Evolutionary conservation across 768 basidiomycete species (phyloP).

Genomic region (Lentinula sp.): DNA sequence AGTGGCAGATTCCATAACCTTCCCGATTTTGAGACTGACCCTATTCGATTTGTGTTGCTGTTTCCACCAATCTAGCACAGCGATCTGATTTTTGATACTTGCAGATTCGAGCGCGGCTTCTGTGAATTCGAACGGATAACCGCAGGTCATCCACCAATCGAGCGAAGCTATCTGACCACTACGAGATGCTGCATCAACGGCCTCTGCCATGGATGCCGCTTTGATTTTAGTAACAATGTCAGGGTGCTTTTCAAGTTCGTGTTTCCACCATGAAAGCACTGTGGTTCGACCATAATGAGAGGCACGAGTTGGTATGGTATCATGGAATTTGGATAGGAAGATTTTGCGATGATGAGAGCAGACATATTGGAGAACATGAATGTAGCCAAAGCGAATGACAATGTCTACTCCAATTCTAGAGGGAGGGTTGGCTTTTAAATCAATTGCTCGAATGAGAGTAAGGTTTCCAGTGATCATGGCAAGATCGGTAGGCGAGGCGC

Average conservation of each 20-base stretch:
- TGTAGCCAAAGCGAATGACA: conserved; percentile 69
- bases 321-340: conserved; percentile 60
- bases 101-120: conserved; percentile 77
- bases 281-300: conserved; percentile 65
- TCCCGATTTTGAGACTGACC: conserved; percentile 72
- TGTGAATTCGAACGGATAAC: conserved; percentile 64
- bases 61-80: conserved; percentile 83
- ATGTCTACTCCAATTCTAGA: conserved; percentile 64
- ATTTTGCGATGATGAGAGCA: conserved; percentile 56
- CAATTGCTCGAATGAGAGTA: conserved; percentile 51
- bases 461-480: conserved; percentile 66
- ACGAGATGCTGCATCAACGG: conserved; percentile 74
- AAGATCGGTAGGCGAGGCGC: conserved; percentile 62
- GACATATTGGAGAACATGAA: conserved; percentile 70
- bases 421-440: conserved; percentile 50
- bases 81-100: conserved; percentile 70
- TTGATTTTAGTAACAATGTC: conserved; percentile 53
- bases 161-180: conserved; percentile 70
- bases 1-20: conserved; percentile 84
- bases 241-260: conserved; percentile 53
- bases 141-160: conserved; percentile 77
- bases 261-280: conserved; percentile 81
- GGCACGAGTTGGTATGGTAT: conserved; percentile 73
- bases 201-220: conserved; percentile 52
- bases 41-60: conserved; percentile 39